Base-by-base conservation (phyloP, 208 protist genomes). In the Naegleria fowleri region DNA sequence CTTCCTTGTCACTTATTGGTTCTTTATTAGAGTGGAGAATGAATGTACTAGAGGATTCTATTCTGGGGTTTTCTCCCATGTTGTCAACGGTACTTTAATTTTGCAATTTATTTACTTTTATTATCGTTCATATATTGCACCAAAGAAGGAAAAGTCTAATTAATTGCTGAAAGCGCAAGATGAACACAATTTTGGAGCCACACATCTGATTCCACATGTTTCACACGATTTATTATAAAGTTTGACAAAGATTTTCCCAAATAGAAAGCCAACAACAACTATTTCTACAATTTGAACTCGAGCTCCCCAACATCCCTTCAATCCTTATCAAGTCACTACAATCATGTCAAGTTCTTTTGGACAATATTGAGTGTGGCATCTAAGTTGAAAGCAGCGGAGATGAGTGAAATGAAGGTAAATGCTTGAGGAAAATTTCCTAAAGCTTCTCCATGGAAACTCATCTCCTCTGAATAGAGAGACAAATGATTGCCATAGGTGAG, bases 401-500 rank as follows among this genome's bases (percentile, higher is more conserved):
- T 95, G 29, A 95, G 83, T 13, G 90, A 75, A 15, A 95, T 91
- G 89, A 94, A 92, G 39, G 93, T 95, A n/a, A 95, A 94, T 5
- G 93, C 93, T 91, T 95, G 93, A 13, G 93, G 93, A 29, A 94
- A 95, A 86, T 95, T 95, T 29, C 91, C 91, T 19, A 93, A 33
- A 33, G 92, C 91, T 36, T 86, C 13, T 16, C 92, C 91, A 55
- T 59, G 59, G 87, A 91, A 93, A 19, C 83, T 84, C 39, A 93
- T 91, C n/a, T 92, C 90, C 55, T 93, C 93, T 52, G 92, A 90
- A 86, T 93, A 95, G 39, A 95, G 85, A 29, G 91, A 92, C 3
- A 95, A 84, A 39, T 95, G 93, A 86, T 95, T 95, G 13, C 92
- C 91, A 88, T 95, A 95, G n/a, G 93, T 94, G 0, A 95, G 43